Evolutionary conservation across 176 grass and related monocot species (phyloP).

Genomic region (Ensete glaucum): DNA sequence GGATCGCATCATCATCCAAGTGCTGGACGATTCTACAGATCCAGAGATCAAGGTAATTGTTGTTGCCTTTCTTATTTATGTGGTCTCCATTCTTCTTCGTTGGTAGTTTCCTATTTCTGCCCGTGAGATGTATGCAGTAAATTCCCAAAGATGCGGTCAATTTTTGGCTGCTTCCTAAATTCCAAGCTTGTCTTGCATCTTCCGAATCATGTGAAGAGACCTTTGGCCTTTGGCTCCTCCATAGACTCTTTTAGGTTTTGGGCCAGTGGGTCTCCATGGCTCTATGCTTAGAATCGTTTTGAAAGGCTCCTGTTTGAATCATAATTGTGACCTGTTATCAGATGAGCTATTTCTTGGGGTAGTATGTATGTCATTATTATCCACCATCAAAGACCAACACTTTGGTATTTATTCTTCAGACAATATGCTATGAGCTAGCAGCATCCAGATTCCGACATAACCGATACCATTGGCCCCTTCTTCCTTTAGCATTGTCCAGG

Average conservation of each 20-base stretch:
- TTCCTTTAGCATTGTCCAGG: too few species aligned
- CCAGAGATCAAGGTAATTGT: constrained; percentile 59
- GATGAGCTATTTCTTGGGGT: too few species aligned
- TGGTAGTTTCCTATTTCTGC: background rate
- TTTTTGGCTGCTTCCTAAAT: background rate
- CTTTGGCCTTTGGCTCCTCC: background rate
- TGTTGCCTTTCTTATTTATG: background rate
- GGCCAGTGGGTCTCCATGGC: background rate
- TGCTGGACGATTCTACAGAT: constrained; percentile 81
- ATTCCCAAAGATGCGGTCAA: background rate
- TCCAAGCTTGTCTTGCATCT: background rate
- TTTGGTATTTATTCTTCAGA: too few species aligned
- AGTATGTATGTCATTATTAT: too few species aligned
- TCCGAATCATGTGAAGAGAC: background rate
- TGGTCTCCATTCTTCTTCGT: background rate
- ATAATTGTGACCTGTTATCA: too few species aligned
- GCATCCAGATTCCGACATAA: too few species aligned
- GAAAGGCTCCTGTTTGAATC: background rate
- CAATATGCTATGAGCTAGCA: too few species aligned
- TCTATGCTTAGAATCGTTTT: background rate
- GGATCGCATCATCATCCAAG: constrained; percentile 73
- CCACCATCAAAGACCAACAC: too few species aligned
- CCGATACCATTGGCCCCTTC: too few species aligned
- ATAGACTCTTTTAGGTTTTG: background rate
- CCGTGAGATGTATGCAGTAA: background rate